These are phyloP conservation scores for Amylocarpus encephaloides DNA, from an alignment of 2,329 filamentous ascomycete genomes.

Conservation along the genomic window DNA sequence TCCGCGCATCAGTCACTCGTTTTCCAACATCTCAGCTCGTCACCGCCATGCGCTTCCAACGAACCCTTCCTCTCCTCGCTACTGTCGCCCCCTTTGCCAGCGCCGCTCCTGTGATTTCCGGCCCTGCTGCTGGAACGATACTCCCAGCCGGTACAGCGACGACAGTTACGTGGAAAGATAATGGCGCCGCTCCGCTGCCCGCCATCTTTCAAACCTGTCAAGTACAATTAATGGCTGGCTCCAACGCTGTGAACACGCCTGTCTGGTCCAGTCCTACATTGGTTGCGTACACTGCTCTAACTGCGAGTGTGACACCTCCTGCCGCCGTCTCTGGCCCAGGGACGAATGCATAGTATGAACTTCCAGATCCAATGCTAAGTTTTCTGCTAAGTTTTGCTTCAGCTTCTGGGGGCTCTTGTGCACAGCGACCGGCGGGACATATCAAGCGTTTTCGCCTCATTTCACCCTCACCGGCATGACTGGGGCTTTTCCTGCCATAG, in stretches of 20 bases:
- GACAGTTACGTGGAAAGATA: slow-evolving; percentile 51
- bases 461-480: slow-evolving; percentile 62
- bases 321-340: slow-evolving; percentile 21
- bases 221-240: slow-evolving; percentile 30
- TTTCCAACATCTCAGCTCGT: slow-evolving; percentile 4
- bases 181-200: slow-evolving; percentile 42
- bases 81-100: slow-evolving; percentile 20
- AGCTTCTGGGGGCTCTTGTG: slow-evolving; percentile 56
- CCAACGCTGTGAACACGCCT: neutral
- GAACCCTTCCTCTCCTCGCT: slow-evolving; percentile 17
- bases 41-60: slow-evolving; percentile 20
- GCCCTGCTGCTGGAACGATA: slow-evolving; percentile 44
- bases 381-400: slow-evolving; percentile 9
- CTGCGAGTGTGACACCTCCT: slow-evolving; percentile 25
- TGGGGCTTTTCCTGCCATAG: slow-evolving; percentile 44
- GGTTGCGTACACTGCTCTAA: slow-evolving; percentile 20
- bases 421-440: slow-evolving; percentile 45
- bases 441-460: slow-evolving; percentile 54
- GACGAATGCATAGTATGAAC: slow-evolving; percentile 31
- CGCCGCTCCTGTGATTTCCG: slow-evolving; percentile 40
- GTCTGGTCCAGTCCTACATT: slow-evolving; percentile 1
- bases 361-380: neutral
- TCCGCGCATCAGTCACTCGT: slow-evolving; percentile 17
- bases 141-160: slow-evolving; percentile 45
- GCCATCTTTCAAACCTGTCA: slow-evolving; percentile 47